Percentiles rank a stretch among this genome's conserved stretches.
Conservation (phyloP, 2,329 filamentous ascomycete species). For the Pyricularia grisea region DNA sequence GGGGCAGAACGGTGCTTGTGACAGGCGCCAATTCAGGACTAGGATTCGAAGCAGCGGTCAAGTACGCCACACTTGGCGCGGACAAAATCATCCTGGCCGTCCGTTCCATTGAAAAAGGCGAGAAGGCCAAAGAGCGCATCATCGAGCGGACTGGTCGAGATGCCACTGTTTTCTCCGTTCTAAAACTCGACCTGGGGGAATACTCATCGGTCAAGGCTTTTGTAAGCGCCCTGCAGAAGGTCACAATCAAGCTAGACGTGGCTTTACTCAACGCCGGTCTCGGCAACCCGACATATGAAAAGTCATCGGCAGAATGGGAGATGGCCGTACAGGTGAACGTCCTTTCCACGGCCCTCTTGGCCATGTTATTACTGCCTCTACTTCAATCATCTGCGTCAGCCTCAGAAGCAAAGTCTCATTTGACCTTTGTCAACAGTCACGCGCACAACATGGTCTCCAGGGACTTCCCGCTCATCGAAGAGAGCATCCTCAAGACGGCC, state of each 20-base stretch:
- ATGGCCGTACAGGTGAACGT: slow-evolving; percentile 30
- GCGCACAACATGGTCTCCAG: slow-evolving; percentile 2
- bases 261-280: slow-evolving; percentile 7
- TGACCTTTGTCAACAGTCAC: slow-evolving; percentile 16
- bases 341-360: slow-evolving; percentile 29
- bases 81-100: slow-evolving; percentile 26
- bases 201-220: slow-evolving; percentile 8
- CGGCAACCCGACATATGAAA: background rate
- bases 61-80: slow-evolving; percentile 21
- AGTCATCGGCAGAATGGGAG: slow-evolving; percentile 25
- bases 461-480: background rate
- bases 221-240: slow-evolving; percentile 1
- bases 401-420: slow-evolving; percentile 28
- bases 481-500: slow-evolving; percentile 2
- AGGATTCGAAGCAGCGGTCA: slow-evolving; percentile 25
- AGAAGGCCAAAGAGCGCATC: slow-evolving; percentile 27
- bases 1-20: slow-evolving; percentile 22
- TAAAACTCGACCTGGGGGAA: background rate
- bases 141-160: background rate
- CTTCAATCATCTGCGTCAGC: slow-evolving; percentile 16
- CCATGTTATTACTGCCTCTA: slow-evolving; percentile 27
- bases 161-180: background rate
- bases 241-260: background rate
- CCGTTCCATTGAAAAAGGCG: slow-evolving; percentile 26
- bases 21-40: slow-evolving; percentile 31